Evolutionary conservation across 768 basidiomycete species (phyloP).

Genomic region (Kwoniella botswanensis): DNA sequence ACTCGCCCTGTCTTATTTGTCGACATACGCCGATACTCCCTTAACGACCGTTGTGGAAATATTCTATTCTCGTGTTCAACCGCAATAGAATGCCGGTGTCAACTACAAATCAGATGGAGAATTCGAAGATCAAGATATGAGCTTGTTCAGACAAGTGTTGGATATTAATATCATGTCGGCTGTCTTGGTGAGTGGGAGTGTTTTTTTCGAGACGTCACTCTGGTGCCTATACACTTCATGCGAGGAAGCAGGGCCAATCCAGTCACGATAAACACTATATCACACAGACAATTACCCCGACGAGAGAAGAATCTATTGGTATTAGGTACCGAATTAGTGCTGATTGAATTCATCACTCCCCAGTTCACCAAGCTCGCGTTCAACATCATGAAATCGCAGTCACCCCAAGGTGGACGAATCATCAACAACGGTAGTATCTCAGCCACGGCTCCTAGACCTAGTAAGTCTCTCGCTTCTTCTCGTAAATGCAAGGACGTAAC

Average conservation of each 20-base stretch:
- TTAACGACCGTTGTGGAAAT: neutral
- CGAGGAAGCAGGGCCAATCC: too few species aligned
- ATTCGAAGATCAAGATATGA: constrained; percentile 67
- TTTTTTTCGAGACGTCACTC: constrained; percentile 3
- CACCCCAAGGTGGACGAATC: constrained; percentile 76
- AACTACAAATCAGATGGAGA: constrained; percentile 61
- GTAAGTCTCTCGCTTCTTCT: constrained; percentile 34
- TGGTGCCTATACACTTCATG: too few species aligned
- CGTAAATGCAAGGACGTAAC: too few species aligned
- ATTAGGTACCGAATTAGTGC: too few species aligned
- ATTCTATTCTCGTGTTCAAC: neutral
- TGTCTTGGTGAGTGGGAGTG: constrained; percentile 63
- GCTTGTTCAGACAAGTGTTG: constrained; percentile 61
- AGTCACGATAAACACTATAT: too few species aligned
- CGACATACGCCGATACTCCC: neutral
- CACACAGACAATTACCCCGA: too few species aligned
- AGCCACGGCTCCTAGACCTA: constrained; percentile 54
- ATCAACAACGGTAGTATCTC: constrained; percentile 75
- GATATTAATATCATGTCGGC: constrained; percentile 74
- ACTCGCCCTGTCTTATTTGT: neutral
- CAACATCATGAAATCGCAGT: constrained; percentile 72
- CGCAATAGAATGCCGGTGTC: constrained; percentile 75
- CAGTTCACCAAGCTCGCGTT: constrained; percentile 75
- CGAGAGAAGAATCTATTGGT: too few species aligned
- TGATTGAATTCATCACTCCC: too few species aligned